phyloP scores from a whole-genome alignment of 495 filamentous ascomycete species.

The Pyronema domesticum region DNA sequence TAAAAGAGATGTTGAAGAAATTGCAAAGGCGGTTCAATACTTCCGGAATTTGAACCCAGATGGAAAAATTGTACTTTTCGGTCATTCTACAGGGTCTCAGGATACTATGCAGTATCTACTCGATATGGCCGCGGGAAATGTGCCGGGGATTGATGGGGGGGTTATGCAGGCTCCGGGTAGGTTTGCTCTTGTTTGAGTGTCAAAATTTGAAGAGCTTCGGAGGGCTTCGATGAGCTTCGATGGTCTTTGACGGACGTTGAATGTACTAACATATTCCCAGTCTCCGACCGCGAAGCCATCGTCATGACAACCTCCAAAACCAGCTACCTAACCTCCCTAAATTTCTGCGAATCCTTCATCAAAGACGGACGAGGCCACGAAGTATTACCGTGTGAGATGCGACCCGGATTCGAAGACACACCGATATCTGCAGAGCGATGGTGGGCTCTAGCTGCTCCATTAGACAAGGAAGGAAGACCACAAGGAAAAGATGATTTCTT shows the following conservation, averaged over 20 bases:
- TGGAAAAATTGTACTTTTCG: conserved; percentile 63
- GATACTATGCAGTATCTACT: conserved; percentile 61
- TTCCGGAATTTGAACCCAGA: conserved; percentile 33
- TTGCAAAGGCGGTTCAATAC: conserved; percentile 53
- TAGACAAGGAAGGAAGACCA: conserved; percentile 4
- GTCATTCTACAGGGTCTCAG: conserved; percentile 77
- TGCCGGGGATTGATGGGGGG: conserved; percentile 43
- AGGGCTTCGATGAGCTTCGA: no score
- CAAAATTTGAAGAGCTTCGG: no score
- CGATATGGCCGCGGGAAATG: conserved; percentile 19
- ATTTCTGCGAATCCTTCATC: conserved; percentile 37
- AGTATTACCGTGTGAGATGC: conserved; percentile 37
- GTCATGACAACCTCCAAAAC: conserved; percentile 25
- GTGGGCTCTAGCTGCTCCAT: conserved; percentile 16
- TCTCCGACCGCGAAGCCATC: conserved; percentile 59
- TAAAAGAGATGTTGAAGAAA: conserved; percentile 51
- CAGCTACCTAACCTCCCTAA: conserved; percentile 34
- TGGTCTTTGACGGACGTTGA: no score
- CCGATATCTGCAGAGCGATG: conserved; percentile 54
- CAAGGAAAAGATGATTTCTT: conserved; percentile 77
- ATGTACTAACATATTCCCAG: conserved; percentile 14
- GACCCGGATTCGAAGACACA: conserved; percentile 33
- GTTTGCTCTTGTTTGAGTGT: neutral
- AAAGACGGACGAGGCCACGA: conserved; percentile 35
- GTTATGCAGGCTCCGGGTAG: conserved; percentile 55